Conservation (phyloP, 2,329 filamentous ascomycete genomes). For the Teratosphaeria nubilosa region DNA sequence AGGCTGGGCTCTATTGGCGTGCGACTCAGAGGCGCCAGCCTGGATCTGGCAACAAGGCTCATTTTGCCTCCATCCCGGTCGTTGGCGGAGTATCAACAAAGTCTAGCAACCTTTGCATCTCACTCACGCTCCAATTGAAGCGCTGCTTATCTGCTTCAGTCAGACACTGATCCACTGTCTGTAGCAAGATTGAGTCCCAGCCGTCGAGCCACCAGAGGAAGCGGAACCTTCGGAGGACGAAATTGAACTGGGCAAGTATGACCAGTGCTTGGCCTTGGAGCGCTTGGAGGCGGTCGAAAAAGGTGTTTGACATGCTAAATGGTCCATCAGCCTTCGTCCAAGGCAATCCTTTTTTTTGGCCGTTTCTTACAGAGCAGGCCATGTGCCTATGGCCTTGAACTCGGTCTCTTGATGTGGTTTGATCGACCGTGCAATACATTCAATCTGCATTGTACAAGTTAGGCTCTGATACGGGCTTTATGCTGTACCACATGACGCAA, state of each 20-base stretch:
- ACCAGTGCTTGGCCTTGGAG: slow-evolving; percentile 12
- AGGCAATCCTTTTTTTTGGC: background rate
- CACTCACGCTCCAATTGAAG: background rate
- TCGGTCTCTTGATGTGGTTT: slow-evolving; percentile 6
- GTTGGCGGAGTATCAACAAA: background rate
- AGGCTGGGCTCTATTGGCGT: too few relatives aligned
- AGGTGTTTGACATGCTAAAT: slow-evolving; percentile 11
- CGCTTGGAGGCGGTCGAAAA: slow-evolving; percentile 11
- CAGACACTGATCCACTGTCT: slow-evolving; percentile 9
- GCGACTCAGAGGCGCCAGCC: too few relatives aligned
- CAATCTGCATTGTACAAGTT: background rate
- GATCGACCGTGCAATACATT: slow-evolving; percentile 8
- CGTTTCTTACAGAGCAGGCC: slow-evolving; percentile 11
- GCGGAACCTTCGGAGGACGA: slow-evolving; percentile 10
- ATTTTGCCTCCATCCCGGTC: background rate
- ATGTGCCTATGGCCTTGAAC: slow-evolving; percentile 13
- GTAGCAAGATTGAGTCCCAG: slow-evolving; percentile 14
- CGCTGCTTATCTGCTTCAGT: slow-evolving; percentile 3
- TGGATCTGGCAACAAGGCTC: background rate
- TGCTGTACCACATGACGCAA: background rate
- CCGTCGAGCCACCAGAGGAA: slow-evolving; percentile 15
- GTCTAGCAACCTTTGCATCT: background rate
- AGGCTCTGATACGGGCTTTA: background rate
- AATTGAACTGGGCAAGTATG: slow-evolving; percentile 12
- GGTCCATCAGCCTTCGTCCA: background rate